Percentiles rank a stretch among this genome's conserved stretches.
Evolutionary conservation across 2,329 filamentous ascomycete species (phyloP).

Genomic region (Malbranchea zuffiana): DNA sequence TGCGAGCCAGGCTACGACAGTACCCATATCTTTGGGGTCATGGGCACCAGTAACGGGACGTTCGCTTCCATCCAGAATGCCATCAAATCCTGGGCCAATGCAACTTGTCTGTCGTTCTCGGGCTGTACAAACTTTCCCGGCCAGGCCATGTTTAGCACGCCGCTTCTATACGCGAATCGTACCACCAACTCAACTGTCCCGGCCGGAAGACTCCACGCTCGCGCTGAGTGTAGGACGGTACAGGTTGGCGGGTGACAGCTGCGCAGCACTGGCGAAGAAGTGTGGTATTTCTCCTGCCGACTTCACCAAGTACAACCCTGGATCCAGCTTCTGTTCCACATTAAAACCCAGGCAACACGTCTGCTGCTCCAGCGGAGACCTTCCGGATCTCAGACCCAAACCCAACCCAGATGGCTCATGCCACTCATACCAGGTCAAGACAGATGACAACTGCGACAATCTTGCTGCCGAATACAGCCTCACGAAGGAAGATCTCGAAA

Average conservation of each 20-base stretch:
- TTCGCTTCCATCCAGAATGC: slow-evolving; percentile 1
- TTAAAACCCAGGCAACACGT: slow-evolving; percentile 27
- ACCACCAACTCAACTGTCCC: neutral
- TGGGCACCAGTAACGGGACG: slow-evolving; percentile 2
- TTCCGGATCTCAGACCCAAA: slow-evolving; percentile 31
- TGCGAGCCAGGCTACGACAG: neutral
- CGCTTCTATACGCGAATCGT: neutral
- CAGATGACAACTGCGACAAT: slow-evolving; percentile 26
- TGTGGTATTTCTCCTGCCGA: slow-evolving; percentile 3
- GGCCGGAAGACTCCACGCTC: neutral
- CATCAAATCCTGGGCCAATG: slow-evolving; percentile 5
- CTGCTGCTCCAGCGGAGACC: slow-evolving; percentile 28
- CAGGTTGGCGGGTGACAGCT: slow-evolving; percentile 5
- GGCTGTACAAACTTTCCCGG: neutral
- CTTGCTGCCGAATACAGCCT: slow-evolving; percentile 26
- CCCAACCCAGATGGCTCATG: slow-evolving; percentile 30
- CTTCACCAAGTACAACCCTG: slow-evolving; percentile 16
- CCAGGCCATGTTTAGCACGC: neutral
- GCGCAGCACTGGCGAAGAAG: slow-evolving; percentile 1
- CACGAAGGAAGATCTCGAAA: slow-evolving; percentile 27
- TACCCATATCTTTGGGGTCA: slow-evolving; percentile 4
- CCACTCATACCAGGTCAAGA: slow-evolving; percentile 25
- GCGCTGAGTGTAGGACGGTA: slow-evolving; percentile 2
- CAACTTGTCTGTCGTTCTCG: neutral
- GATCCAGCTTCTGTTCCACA: slow-evolving; percentile 19